These are phyloP conservation scores for Talaromyces sp. DNA, from an alignment of 2,329 filamentous ascomycete genomes.

Conservation along the genomic window DNA sequence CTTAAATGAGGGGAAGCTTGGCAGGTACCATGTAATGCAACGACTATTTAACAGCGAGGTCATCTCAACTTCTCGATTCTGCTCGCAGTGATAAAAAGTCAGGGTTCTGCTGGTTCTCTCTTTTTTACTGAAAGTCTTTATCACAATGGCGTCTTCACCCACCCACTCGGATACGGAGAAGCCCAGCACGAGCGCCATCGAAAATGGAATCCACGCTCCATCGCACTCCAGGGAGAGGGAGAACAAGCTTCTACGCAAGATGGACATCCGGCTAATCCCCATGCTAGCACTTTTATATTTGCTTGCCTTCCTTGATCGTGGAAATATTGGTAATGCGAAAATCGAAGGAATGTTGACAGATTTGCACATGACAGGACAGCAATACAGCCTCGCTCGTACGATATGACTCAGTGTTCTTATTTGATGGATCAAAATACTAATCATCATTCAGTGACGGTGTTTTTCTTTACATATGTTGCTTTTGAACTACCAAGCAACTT, in stretches of 20 bases:
- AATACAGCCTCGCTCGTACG: constrained; percentile 27
- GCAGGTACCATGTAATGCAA: not conserved
- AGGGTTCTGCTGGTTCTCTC: not conserved
- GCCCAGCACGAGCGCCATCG: constrained; percentile 1
- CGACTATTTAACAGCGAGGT: not conserved
- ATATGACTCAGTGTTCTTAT: not conserved
- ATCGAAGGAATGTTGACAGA: constrained; percentile 53
- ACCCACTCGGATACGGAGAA: constrained; percentile 4
- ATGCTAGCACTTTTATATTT: constrained; percentile 40
- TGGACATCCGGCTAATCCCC: constrained; percentile 35
- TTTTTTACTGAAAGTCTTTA: not conserved
- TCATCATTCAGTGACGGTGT: constrained; percentile 49
- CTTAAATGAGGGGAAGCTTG: constrained; percentile 8
- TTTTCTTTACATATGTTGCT: constrained; percentile 50
- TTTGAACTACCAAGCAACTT: constrained; percentile 42
- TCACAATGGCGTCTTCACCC: constrained; percentile 5
- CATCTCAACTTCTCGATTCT: not conserved
- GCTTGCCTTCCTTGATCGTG: constrained; percentile 49
- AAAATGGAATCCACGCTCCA: not conserved
- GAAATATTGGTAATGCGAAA: constrained; percentile 53
- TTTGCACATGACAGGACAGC: constrained; percentile 40
- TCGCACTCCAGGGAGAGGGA: constrained; percentile 22
- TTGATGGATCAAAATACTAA: constrained; percentile 26
- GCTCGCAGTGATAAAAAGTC: not conserved
- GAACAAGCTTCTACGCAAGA: constrained; percentile 34